A percentile compares a stretch with the other conserved stretches of the same genome.
phyloP scores from a whole-genome alignment of 2,329 filamentous ascomycete species.

The Epichloe amarillans region DNA sequence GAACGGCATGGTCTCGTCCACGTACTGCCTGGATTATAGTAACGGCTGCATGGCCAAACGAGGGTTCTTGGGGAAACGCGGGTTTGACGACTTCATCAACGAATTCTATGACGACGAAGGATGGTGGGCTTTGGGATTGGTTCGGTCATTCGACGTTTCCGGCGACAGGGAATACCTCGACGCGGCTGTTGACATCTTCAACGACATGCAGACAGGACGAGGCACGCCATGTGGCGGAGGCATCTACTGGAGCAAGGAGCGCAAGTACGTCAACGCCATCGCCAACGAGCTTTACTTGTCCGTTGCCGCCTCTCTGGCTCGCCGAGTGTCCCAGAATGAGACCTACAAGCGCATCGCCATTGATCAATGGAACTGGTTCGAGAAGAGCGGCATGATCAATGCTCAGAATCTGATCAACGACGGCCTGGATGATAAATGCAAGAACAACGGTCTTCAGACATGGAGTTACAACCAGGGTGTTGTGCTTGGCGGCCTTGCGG shows the following conservation, averaged over 20 bases:
- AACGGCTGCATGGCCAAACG: conserved; percentile 20
- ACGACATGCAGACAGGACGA: conserved; percentile 39
- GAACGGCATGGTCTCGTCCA: conserved; percentile 23
- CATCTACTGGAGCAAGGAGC: conserved; percentile 42
- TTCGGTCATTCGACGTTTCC: conserved; percentile 42
- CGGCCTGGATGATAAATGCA: conserved; percentile 33
- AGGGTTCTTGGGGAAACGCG: conserved; percentile 19
- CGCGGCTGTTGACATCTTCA: conserved; percentile 38
- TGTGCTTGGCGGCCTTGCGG: conserved; percentile 40
- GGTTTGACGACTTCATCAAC: conserved; percentile 31
- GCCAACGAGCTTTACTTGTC: conserved; percentile 45
- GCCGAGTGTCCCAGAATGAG: conserved; percentile 27
- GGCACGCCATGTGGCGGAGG: conserved; percentile 37
- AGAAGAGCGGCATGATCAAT: conserved; percentile 37
- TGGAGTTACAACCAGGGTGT: conserved; percentile 48
- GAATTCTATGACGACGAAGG: conserved; percentile 46
- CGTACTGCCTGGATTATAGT: conserved; percentile 20
- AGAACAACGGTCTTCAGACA: conserved; percentile 36
- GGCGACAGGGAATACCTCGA: conserved; percentile 37
- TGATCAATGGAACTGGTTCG: conserved; percentile 40
- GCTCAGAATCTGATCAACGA: conserved; percentile 37
- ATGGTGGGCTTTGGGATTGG: conserved; percentile 51
- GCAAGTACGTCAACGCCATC: conserved; percentile 39
- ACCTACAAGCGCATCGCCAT: conserved; percentile 36
- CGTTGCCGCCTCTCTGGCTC: conserved; percentile 38